Base-by-base conservation (phyloP, 2,329 filamentous ascomycete genomes). In the Claviceps spartinae region DNA sequence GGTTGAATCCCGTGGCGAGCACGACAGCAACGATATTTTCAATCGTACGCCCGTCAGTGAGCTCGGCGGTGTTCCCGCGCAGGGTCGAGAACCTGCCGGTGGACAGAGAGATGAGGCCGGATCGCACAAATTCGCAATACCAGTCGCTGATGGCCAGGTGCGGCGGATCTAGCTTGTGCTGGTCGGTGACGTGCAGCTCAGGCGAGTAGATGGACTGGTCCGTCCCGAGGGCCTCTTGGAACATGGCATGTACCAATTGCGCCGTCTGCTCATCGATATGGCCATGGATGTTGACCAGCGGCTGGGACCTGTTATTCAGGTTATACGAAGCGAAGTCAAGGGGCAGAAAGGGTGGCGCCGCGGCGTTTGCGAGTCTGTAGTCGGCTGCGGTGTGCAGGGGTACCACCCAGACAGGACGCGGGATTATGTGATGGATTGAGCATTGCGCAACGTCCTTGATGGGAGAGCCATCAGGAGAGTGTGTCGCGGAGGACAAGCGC, bases 271-370 rank as follows among this genome's bases (percentile, higher is more conserved):
- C 64, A 0, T 76, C 69, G 24, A 89, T 77, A 43, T 81, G 79
- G 0, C 85, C 85, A 48, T 85, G 80, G 0, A 69, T 74, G 55
- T 88, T 83, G 5, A 67, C 67, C 1, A 90, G 68, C 0, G 78
- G 77, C 0, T 70, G 64, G 0, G 79, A 77, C 5, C 85, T 74
- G 51, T 79, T 78, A 30, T 73, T 74, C 4, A 86, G 66, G 59
- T 93, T 87, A 61, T 86, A 88, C 2, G 86, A 79, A 2, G 75
- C 70, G 44, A 91, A 71, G 62, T 94, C 88, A 7, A 88, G 66
- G 0, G 88, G 88, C 0, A 88, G 65, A 58, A 90, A 90, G 0
- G 75, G 74, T 0, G 82, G 75, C 0, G 75, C 73, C 0, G 73
- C 63, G 2, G 65, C 63, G 1, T 65, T 60, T n/a, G 22, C 9